Base-by-base conservation (phyloP, 2,329 filamentous ascomycete species). In the Emmonsiellopsis sp. region DNA sequence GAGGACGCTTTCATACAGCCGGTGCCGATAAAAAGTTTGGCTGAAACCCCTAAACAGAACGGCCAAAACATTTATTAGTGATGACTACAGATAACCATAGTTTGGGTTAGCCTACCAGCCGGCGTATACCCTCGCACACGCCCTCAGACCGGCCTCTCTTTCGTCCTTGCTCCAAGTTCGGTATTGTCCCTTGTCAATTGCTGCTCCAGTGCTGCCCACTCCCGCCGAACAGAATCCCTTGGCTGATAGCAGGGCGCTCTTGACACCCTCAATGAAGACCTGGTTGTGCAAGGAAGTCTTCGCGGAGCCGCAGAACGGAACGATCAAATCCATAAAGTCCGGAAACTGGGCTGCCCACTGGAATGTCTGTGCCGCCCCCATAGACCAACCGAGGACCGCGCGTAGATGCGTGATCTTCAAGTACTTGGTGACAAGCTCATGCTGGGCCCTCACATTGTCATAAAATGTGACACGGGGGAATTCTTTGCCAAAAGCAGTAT, bases 11-110 rank as follows among this genome's bases (percentile, higher is more conserved):
- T 87, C 80, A 64, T 85, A 85, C n/a, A 88, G 55, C 64, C 78
- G 83, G 59, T 88, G 75, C 1, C 87, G 78, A 62, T 92, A 92
- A 62, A 91, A 92, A 0, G 85, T 78, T 62, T 91, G 87, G 50
- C 82, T 86, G 62, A 92, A 87, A 0, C 88, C 87, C 87, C 83
- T 73, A 40, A 54, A 42, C 11, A 34, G 16, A n/a, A n/a, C 11
- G n/a, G 48, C 15, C 7, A 20, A 20, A 30, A 35, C 20, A 20
- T 4, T 16, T 26, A 31, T 51, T 16, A 44, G 16, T 20, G 15
- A 26, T 11, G n/a, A 51, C 5, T 11, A 38, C 20, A 10, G 49
- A 26, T n/a, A 16, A 11, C 30, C 30, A 10, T 13, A 8, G 10
- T 5, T 16, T 42, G 7, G 2, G 26, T 31, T 38, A 31, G 44